A percentile compares a stretch with the other conserved stretches of the same genome.
These are phyloP conservation scores for Alternaria gansuensis DNA, from an alignment of 2,329 filamentous ascomycete species.

Conservation along the genomic window DNA sequence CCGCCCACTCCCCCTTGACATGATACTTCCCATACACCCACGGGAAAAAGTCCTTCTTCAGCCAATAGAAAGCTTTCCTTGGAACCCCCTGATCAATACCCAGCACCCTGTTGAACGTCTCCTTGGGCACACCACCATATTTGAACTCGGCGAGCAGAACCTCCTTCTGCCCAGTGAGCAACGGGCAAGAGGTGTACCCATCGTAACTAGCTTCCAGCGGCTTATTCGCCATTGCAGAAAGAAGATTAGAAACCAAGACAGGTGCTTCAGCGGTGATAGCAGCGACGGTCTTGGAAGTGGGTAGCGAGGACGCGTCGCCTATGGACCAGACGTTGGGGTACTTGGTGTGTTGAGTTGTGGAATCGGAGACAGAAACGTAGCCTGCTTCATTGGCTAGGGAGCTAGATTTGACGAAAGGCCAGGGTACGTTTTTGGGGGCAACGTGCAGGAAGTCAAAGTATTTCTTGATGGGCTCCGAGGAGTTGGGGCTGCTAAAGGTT, in stretches of 20 bases:
- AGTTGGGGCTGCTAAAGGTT: constrained; percentile 41
- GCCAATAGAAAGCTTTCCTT: constrained; percentile 66
- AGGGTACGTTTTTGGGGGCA: constrained; percentile 51
- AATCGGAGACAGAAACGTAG: constrained; percentile 51
- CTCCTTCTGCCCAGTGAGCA: constrained; percentile 64
- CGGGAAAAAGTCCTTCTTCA: constrained; percentile 74
- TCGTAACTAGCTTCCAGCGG: constrained; percentile 42
- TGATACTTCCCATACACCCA: constrained; percentile 70
- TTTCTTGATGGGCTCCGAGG: constrained; percentile 39
- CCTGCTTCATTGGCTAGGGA: constrained; percentile 49
- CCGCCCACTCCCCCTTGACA: constrained; percentile 70
- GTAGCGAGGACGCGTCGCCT: constrained; percentile 51
- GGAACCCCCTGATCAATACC: constrained; percentile 67
- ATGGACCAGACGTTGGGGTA: constrained; percentile 53
- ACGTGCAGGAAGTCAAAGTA: constrained; percentile 53
- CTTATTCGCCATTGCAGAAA: constrained; percentile 42
- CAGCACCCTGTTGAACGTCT: constrained; percentile 65
- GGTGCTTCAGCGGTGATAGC: constrained; percentile 53
- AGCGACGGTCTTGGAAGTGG: constrained; percentile 53
- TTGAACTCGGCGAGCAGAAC: constrained; percentile 72
- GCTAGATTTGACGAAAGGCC: constrained; percentile 51
- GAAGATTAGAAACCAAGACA: constrained; percentile 49
- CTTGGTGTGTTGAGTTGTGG: constrained; percentile 51
- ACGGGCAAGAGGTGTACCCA: constrained; percentile 54
- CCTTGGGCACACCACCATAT: constrained; percentile 69